Evolutionary conservation across 768 basidiomycete species (phyloP), one percentile per base, ranked within the genome.

Genomic region (Kwoniella heveanensis): DNA sequence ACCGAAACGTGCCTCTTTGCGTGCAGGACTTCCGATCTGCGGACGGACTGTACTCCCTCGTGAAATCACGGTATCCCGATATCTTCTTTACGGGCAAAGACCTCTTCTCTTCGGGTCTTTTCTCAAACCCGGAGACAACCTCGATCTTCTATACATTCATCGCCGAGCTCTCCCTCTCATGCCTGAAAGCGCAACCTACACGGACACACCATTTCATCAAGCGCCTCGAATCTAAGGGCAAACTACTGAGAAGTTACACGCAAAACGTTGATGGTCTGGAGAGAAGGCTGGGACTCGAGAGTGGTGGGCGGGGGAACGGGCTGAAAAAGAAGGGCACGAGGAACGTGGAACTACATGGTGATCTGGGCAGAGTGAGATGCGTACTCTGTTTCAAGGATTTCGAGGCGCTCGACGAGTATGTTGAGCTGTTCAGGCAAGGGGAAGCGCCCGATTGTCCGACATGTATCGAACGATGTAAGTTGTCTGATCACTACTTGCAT

Each of bases 241-340:
- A 89, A 80, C 82, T 99, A 10, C 77, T 95, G 25, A 86, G 96
- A 62, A 90, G 88, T 13, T 99, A 97, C 79, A 97, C 96, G 0
- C 96, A 99, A 81, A 99, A 99, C 77, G 94, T 99, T 49, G 96
- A 99, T 80, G 95, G 92, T 12, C 81, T 99, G 13, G 96, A 99
- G 76, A 88, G 87, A 71, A 83, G 84, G 57, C 86, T 86, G 0
- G 94, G 94, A 0, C 83, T 99, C 7, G 80, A 74, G n/a, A 90
- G 88, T 73, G 87, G 71, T n/a, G 66, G 71, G 53, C 44, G 88
- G 17, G 91, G 90, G 74, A 80, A 82, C 15, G 91, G 86, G 74
- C 80, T 90, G 58, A 85, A 83, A 67, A 82, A 84, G 8, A 88
- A 86, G 76, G 88, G 89, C 60, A 88, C 94, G 12, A 86, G 89